phyloP scores from a whole-genome alignment of 208 protist species.

The Acanthamoeba comandoni region DNA sequence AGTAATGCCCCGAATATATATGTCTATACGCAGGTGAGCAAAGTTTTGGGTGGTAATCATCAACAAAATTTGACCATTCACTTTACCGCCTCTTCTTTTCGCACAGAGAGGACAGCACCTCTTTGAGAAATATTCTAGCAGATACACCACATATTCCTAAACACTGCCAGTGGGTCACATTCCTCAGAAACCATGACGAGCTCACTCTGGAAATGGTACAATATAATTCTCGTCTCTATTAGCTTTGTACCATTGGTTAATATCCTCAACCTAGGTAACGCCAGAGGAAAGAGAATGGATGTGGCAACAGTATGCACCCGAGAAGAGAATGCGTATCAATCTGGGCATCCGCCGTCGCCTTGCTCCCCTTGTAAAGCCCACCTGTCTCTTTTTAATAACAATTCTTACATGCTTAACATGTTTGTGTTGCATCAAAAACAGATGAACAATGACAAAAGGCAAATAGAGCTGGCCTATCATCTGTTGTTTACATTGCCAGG shows the following conservation, averaged over 20 bases:
- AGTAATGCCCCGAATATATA: conserved; percentile 86
- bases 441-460: conserved; percentile 81
- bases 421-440: conserved; percentile 37
- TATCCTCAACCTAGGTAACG: conserved; percentile 69
- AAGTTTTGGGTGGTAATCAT: too few relatives aligned
- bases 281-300: conserved; percentile 85
- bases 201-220: conserved; percentile 86
- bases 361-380: conserved; percentile 76
- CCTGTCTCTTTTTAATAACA: not conserved
- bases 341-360: conserved; percentile 85
- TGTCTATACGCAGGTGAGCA: conserved; percentile 77
- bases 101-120: conserved; percentile 53
- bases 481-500: conserved; percentile 86
- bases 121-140: conserved; percentile 80
- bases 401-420: conserved; percentile 23
- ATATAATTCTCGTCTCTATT: not conserved
- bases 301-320: conserved; percentile 85
- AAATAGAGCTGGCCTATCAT: conserved; percentile 83
- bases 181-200: conserved; percentile 87
- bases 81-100: too few relatives aligned
- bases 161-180: conserved; percentile 86
- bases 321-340: conserved; percentile 83
- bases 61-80: too few relatives aligned
- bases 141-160: conserved; percentile 83
- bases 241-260: not conserved